A percentile compares a stretch with the other conserved stretches of the same genome.
These are phyloP conservation scores for Starmerella powellii DNA, from an alignment of 805 yeast genomes.

Conservation along the genomic window DNA sequence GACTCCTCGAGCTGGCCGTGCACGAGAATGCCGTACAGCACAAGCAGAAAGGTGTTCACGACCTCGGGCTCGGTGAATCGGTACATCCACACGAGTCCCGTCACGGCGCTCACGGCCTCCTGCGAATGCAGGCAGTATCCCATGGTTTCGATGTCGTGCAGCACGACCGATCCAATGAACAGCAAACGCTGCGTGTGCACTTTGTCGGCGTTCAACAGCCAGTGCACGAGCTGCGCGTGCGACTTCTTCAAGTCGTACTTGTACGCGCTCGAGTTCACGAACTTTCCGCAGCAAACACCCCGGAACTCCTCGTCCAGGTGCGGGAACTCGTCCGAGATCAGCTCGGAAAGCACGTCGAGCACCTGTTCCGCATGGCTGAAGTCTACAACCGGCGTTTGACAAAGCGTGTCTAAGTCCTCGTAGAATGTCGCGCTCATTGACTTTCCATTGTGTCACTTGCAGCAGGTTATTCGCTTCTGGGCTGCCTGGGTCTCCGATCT, in stretches of 20 bases:
- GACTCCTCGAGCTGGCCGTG: slow-evolving; percentile 5
- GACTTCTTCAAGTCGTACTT: slow-evolving; percentile 1
- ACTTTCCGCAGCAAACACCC: slow-evolving; percentile 1
- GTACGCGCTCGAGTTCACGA: slow-evolving; percentile 14
- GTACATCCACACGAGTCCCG: slow-evolving; percentile 34
- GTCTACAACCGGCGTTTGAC: not conserved
- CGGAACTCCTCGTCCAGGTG: not conserved
- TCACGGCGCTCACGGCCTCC: slow-evolving; percentile 24
- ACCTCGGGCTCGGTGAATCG: slow-evolving; percentile 31
- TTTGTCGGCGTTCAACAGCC: slow-evolving; percentile 11
- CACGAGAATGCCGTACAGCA: slow-evolving; percentile 7
- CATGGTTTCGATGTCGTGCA: slow-evolving; percentile 1
- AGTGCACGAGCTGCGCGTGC: not conserved
- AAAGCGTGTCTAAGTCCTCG: slow-evolving; percentile 6
- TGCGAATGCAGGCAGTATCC: not conserved
- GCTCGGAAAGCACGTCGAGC: slow-evolving; percentile 10
- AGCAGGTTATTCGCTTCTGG: too few relatives aligned
- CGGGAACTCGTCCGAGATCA: slow-evolving; percentile 7
- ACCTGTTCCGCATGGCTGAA: slow-evolving; percentile 8
- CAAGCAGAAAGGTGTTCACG: slow-evolving; percentile 37
- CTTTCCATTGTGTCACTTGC: too few relatives aligned
- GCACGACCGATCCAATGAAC: slow-evolving; percentile 7
- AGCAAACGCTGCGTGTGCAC: slow-evolving; percentile 7
- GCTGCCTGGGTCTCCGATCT: too few relatives aligned
- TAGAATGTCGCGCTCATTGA: not conserved